A percentile compares a stretch with the other conserved stretches of the same genome.
These are phyloP conservation scores for Podila epicladia DNA, from an alignment of 192 early-diverging fungal genomes.

Conservation along the genomic window DNA sequence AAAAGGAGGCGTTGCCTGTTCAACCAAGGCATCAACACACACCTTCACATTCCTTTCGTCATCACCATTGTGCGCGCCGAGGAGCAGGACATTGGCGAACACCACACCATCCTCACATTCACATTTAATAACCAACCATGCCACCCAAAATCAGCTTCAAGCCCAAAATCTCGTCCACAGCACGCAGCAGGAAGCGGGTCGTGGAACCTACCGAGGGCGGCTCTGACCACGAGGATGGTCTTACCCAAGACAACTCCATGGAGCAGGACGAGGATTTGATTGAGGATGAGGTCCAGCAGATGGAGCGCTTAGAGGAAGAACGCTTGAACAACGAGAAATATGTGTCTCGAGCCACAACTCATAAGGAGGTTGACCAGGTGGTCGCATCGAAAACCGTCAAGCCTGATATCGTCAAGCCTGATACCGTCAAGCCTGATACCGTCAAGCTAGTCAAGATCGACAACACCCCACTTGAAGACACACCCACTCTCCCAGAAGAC, in stretches of 20 bases:
- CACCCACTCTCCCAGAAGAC: neutral
- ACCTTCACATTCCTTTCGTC: too few species aligned
- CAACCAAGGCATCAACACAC: too few species aligned
- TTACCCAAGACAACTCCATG: constrained; percentile 2
- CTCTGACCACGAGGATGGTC: constrained; percentile 16
- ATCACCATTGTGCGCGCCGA: too few species aligned
- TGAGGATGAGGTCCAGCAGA: constrained; percentile 25
- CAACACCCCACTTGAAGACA: constrained; percentile 12
- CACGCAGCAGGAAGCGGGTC: constrained; percentile 29
- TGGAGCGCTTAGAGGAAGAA: constrained; percentile 45
- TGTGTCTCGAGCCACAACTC: neutral
- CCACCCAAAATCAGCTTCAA: constrained; percentile 40
- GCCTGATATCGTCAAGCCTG: too few species aligned
- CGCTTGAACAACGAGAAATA: constrained; percentile 19
- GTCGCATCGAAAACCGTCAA: too few species aligned
- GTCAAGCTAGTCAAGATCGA: neutral
- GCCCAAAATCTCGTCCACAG: constrained; percentile 18
- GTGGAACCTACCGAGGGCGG: constrained; percentile 12
- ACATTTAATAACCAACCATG: constrained; percentile 9
- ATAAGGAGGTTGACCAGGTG: constrained; percentile 8
- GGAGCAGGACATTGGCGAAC: too few species aligned
- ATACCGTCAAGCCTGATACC: too few species aligned
- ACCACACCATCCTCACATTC: neutral
- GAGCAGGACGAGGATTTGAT: constrained; percentile 18
- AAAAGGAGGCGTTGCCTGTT: too few species aligned